Base-by-base conservation (phyloP, 1,284 basidiomycete species). In the Tilletiaria anomala region DNA sequence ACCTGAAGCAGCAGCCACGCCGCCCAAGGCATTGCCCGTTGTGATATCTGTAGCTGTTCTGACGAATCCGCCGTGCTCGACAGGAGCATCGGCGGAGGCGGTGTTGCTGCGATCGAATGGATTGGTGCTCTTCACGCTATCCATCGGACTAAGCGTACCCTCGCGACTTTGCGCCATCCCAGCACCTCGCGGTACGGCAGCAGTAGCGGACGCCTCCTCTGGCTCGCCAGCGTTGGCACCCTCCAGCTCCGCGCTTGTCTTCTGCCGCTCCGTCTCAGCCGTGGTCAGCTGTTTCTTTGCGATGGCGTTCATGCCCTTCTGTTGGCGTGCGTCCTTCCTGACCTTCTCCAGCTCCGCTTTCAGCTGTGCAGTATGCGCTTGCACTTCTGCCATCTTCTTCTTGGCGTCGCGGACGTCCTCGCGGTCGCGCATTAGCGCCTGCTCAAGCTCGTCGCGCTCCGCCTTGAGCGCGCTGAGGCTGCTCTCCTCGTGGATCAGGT, bases 241-340 rank as follows among this genome's bases (percentile, higher is more conserved):
- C 24, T 50, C 47, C 23, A 68, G 44, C 54, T 91, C 86, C 58
- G 77, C 76, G 53, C 80, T 77, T 2, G 74, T 73, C 58, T 78
- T 80, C 11, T 75, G 76, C 42, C 76, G 77, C 53, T 87, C 82
- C 0, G 73, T 72, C 68, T 96, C 89, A 38, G 84, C 82, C 0
- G 82, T 78, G 12, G 76, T 77, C 17, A 97, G 72, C 70, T 97
- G 93, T 70, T 97, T 97, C 72, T 82, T 82, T 6, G 84, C 82
- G 64, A 97, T 93, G 3, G 88, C 87, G 12, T 89, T 74, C 44
- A 93, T 73, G 11, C 91, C 93, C 68, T 88, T 93, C 69, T 96
- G 88, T 66, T 93, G 86, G 63, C 93, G 81, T 0, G 83, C 84
- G 38, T 96, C 88, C 70, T 88, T 94, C 71, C 80, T 87, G 36